Conservation (phyloP, 2,329 filamentous ascomycete genomes). For the Colletotrichum sp. region DNA sequence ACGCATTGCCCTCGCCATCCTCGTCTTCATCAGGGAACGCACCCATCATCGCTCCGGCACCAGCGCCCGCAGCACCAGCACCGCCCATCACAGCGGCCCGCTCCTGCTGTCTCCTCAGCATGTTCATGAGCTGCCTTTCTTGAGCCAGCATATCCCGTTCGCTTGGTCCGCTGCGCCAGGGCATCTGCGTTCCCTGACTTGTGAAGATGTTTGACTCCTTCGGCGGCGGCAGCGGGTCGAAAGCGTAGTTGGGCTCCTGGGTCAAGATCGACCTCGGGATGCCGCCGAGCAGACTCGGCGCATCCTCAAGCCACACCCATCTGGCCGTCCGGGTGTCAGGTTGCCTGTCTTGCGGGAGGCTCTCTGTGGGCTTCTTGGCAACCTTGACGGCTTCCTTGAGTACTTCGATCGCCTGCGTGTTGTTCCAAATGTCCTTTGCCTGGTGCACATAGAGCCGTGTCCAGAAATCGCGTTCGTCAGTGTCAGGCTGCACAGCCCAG, state of each 20-base stretch:
- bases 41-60: slow-evolving; percentile 1
- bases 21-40: slow-evolving; percentile 22
- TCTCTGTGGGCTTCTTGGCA: slow-evolving; percentile 45
- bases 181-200: slow-evolving; percentile 43
- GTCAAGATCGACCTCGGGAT: slow-evolving; percentile 71
- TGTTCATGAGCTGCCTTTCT: neutral
- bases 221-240: slow-evolving; percentile 81
- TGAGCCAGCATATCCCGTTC: slow-evolving; percentile 4
- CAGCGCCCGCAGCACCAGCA: neutral
- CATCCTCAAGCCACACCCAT: slow-evolving; percentile 80
- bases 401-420: slow-evolving; percentile 70
- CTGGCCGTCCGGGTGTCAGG: slow-evolving; percentile 64
- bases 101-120: neutral
- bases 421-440: slow-evolving; percentile 87
- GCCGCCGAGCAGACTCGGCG: slow-evolving; percentile 71
- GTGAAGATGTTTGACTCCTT: slow-evolving; percentile 59
- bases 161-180: slow-evolving; percentile 41
- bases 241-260: slow-evolving; percentile 72
- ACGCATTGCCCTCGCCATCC: slow-evolving; percentile 6
- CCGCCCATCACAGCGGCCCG: neutral
- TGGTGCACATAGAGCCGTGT: slow-evolving; percentile 78
- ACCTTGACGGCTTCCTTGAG: slow-evolving; percentile 73
- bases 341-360: slow-evolving; percentile 44
- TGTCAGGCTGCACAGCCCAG: slow-evolving; percentile 77
- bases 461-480: slow-evolving; percentile 68